A percentile compares a stretch with the other conserved stretches of the same genome.
phyloP scores from a whole-genome alignment of 2,329 filamentous ascomycete genomes.

The Penicillium paneum region DNA sequence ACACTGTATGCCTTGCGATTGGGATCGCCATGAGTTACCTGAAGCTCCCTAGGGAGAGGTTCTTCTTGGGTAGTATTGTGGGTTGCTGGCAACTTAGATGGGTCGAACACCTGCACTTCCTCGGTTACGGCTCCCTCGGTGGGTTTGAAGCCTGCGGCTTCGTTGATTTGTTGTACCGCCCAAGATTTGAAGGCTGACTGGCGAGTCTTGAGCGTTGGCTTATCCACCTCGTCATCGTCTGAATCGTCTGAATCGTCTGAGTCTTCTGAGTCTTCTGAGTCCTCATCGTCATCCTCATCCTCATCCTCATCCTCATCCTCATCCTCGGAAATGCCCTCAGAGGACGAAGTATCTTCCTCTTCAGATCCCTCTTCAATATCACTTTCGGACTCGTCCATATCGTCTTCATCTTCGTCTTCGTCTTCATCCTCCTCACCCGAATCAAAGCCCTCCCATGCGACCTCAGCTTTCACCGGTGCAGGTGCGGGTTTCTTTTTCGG shows the following conservation, averaged over 20 bases:
- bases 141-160: conserved; percentile 68
- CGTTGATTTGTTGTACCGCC: conserved; percentile 82
- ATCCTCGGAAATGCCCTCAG: conserved; percentile 6
- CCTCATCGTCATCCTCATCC: conserved; percentile 20
- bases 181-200: conserved; percentile 84
- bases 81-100: conserved; percentile 33
- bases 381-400: conserved; percentile 22
- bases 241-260: conserved; percentile 16
- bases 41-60: conserved; percentile 40
- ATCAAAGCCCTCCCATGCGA: conserved; percentile 47
- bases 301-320: conserved; percentile 6
- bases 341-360: conserved; percentile 21
- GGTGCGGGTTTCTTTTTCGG: conserved; percentile 48
- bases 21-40: conserved; percentile 40
- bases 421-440: conserved; percentile 40
- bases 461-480: conserved; percentile 32
- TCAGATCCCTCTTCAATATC: conserved; percentile 30
- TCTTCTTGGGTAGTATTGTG: conserved; percentile 41
- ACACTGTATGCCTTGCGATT: conserved; percentile 74
- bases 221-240: conserved; percentile 21
- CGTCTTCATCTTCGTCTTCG: conserved; percentile 27
- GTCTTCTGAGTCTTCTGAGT: conserved; percentile 21
- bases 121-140: conserved; percentile 35
- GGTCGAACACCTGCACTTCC: conserved; percentile 33
- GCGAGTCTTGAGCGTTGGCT: conserved; percentile 32